Conservation (phyloP, 1,284 basidiomycete species). For the Lignosus rhinocerotis region DNA sequence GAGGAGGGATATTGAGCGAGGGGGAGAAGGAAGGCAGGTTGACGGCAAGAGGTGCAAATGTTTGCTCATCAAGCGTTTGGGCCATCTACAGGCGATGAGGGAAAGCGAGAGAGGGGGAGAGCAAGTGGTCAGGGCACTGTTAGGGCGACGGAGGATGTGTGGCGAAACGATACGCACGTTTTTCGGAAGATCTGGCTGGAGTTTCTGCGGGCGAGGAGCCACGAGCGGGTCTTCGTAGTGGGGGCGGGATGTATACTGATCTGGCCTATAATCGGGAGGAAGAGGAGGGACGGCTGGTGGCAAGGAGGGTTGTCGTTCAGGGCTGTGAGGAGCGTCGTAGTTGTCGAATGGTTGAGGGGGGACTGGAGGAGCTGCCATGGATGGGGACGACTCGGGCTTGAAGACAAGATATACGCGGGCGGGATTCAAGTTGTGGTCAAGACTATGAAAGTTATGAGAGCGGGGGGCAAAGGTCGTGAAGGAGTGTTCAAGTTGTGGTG, state of each 20-base stretch:
- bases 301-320: conserved; percentile 2
- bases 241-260: conserved; percentile 35
- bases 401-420: neutral
- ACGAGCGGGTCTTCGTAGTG: conserved; percentile 62
- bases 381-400: neutral
- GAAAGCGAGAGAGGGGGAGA: conserved; percentile 1
- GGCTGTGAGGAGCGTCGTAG: conserved; percentile 29
- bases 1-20: conserved; percentile 17
- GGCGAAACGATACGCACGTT: conserved; percentile 47
- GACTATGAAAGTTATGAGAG: too few species aligned
- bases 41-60: conserved; percentile 3
- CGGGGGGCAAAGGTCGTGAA: neutral
- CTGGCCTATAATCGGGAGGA: conserved; percentile 37
- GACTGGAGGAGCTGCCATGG: conserved; percentile 31
- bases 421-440: neutral
- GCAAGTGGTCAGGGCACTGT: conserved; percentile 10
- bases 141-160: neutral
- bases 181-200: conserved; percentile 61
- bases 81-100: conserved; percentile 53
- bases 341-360: conserved; percentile 31
- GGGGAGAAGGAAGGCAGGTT: conserved; percentile 12
- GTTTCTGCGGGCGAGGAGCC: conserved; percentile 66
- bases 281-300: conserved; percentile 46
- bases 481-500: neutral
- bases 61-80: conserved; percentile 45